Evolutionary conservation across 345 rosid genomes (phyloP).

Genomic region (Eucalyptus viminalis): DNA sequence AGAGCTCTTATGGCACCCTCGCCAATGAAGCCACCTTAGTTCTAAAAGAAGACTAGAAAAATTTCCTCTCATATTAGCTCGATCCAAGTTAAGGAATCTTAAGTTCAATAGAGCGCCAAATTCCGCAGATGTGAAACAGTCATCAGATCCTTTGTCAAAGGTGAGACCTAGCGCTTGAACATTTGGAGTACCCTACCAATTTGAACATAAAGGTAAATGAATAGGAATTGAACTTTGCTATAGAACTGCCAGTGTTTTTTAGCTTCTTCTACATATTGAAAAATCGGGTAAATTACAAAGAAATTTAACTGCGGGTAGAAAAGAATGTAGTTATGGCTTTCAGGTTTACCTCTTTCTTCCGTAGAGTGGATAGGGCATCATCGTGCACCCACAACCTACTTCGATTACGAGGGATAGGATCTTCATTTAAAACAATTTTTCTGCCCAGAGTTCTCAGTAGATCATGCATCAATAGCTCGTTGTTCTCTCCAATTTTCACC

Average conservation of each 20-base stretch:
- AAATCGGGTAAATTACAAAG: not conserved
- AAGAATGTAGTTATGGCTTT: not conserved
- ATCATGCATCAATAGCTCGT: not conserved
- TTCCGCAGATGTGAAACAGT: no score
- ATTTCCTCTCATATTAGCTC: not conserved
- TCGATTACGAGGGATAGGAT: not conserved
- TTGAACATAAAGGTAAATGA: not conserved
- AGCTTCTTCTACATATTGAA: not conserved
- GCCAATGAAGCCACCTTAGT: not conserved
- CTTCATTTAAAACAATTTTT: not conserved
- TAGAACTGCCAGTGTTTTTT: no score
- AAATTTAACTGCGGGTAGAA: not conserved
- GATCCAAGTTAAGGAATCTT: not conserved
- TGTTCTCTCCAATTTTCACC: not conserved
- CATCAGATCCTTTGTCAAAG: not conserved
- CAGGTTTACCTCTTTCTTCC: not conserved
- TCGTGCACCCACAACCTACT: not conserved
- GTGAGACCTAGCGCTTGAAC: not conserved
- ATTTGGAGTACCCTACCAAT: not conserved
- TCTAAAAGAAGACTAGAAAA: not conserved
- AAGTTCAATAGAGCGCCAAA: rapidly evolving
- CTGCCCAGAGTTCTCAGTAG: not conserved
- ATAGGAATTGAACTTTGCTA: not conserved
- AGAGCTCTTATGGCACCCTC: not conserved
- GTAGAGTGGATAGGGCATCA: not conserved